Base-by-base conservation (phyloP, 2,329 filamentous ascomycete genomes). In the Exophiala oligosperma region DNA sequence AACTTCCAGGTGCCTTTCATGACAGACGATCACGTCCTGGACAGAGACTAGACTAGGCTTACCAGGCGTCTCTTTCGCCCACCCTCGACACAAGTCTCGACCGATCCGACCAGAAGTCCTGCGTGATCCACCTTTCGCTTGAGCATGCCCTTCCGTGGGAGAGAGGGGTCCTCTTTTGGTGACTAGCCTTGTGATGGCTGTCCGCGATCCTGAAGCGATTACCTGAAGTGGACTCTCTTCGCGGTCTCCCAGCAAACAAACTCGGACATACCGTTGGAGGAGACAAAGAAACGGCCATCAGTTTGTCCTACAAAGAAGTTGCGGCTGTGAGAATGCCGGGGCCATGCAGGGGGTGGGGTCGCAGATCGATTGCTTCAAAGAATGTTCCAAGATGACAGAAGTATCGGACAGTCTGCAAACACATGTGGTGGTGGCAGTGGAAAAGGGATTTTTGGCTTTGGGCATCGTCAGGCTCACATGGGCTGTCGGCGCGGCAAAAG, bases 311-410 rank as follows among this genome's bases (percentile, higher is more conserved):
- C 4, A 9, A 11, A 11, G 32, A 44, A 40, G 21, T 32, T 38
- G 40, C 52, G 48, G 43, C 28, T 58, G 54, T 49, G 35, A 55
- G 32, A 51, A 44, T 51, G 38, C 47, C 48, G 43, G 17, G 44
- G 24, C 47, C 54, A 61, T 55, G 59, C 59, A 56, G 52, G 56
- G 56, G 59, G 37, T 47, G 44, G 21, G 17, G 35, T 11, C 21
- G 50, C 32, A 14, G 32, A 43, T 29, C 29, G n/a, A 11, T 21
- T 38, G 14, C 14, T 32, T 12, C 29, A 44, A 24, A 44, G 23
- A 17, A 8, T 28, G 24, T 32, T 47, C 32, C 26, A 53, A 44
- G 43, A n/a, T 26, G 23, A 35, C 48, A 38, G 29, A 23, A 40
- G 54, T 49, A 28, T 52, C n/a, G 49, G 17, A 26, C 35, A n/a